These are phyloP conservation scores for Sarocladium strictum DNA, from an alignment of 2,329 filamentous ascomycete genomes.

Conservation along the genomic window DNA sequence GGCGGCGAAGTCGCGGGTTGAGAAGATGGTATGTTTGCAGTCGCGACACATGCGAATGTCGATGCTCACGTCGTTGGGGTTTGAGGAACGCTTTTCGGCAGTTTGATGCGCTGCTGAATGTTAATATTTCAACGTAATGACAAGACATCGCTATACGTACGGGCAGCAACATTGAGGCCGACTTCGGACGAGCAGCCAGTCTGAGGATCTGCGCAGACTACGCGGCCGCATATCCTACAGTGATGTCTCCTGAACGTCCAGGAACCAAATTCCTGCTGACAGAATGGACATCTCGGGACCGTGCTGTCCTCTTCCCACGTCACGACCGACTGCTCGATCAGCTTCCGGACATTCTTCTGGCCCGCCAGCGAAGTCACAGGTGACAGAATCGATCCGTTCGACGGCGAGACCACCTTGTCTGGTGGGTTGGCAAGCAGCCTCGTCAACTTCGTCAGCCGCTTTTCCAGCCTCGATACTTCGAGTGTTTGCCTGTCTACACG, in stretches of 20 bases:
- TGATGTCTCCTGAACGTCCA: constrained; percentile 94
- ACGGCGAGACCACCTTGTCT: constrained; percentile 49
- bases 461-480: constrained; percentile 85
- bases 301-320: constrained; percentile 89
- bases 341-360: constrained; percentile 70
- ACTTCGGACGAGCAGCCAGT: constrained; percentile 84
- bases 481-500: constrained; percentile 79
- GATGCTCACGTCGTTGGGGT: constrained; percentile 52
- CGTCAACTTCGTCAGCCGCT: constrained; percentile 84
- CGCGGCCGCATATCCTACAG: constrained; percentile 85
- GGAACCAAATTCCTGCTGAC: constrained; percentile 88
- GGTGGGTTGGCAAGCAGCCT: constrained; percentile 73
- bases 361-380: constrained; percentile 57
- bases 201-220: constrained; percentile 82
- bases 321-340: constrained; percentile 85
- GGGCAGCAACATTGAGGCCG: constrained; percentile 66
- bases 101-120: constrained; percentile 11
- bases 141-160: constrained; percentile 20
- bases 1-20: constrained; percentile 69
- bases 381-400: constrained; percentile 47
- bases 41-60: constrained; percentile 91
- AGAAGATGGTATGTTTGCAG: constrained; percentile 60
- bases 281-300: constrained; percentile 82
- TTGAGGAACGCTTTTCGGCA: constrained; percentile 34
- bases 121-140: constrained; percentile 5